phyloP scores from a whole-genome alignment of 257 asterid species.

The Leonotis leonurus region DNA sequence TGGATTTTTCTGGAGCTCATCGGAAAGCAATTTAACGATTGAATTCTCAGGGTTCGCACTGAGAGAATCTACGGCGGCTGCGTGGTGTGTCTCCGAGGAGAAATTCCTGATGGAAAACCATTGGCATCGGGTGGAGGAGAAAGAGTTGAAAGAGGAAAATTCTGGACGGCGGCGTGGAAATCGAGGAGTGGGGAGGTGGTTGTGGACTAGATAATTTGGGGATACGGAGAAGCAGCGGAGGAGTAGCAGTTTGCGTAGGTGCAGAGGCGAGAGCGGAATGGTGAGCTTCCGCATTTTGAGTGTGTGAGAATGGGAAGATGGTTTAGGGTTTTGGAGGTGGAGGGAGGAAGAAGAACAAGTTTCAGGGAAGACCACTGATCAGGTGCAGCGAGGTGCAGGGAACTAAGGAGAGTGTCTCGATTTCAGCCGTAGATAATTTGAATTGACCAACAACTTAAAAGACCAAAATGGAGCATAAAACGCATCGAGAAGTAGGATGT shows the following conservation, averaged over 20 bases:
- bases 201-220: slow-evolving; percentile 14
- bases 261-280: slow-evolving; percentile 29
- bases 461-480: slow-evolving; percentile 6
- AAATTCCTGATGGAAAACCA: slow-evolving; percentile 29
- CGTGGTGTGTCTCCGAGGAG: slow-evolving; percentile 25
- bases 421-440: slow-evolving; percentile 2
- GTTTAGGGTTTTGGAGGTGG: slow-evolving; percentile 18
- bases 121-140: neutral
- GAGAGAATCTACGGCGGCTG: neutral
- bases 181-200: slow-evolving; percentile 8
- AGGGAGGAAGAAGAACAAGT: neutral
- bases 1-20: slow-evolving; percentile 51
- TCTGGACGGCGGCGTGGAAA: slow-evolving; percentile 15
- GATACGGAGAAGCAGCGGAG: slow-evolving; percentile 28
- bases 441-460: neutral
- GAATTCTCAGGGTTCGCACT: slow-evolving; percentile 10
- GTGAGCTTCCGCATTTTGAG: slow-evolving; percentile 56
- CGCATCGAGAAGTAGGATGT: no score
- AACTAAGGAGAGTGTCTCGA: slow-evolving; percentile 6
- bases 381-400: slow-evolving; percentile 12
- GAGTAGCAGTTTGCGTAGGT: slow-evolving; percentile 39
- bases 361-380: slow-evolving; percentile 4
- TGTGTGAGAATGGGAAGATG: neutral
- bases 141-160: slow-evolving; percentile 2
- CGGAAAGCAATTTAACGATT: slow-evolving; percentile 34